phyloP scores from a whole-genome alignment of 75 land plant species.

The Picea sitchensis region DNA sequence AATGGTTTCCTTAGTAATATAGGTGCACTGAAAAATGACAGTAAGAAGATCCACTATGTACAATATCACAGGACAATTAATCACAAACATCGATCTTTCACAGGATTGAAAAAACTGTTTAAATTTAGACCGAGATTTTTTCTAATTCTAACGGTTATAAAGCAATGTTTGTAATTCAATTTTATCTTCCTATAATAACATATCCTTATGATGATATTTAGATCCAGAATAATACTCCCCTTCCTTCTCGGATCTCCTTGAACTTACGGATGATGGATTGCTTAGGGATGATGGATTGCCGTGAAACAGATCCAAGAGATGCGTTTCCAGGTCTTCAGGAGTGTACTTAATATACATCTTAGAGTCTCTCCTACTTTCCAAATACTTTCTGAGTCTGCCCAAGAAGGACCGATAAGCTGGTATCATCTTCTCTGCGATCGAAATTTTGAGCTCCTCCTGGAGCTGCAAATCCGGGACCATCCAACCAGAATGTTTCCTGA shows the following conservation, averaged over 20 bases:
- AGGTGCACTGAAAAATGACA: no score
- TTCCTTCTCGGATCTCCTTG: conserved; percentile 20
- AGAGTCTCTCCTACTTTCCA: conserved; percentile 16
- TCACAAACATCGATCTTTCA: no score
- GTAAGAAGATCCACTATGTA: no score
- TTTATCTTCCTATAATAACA: no score
- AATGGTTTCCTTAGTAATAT: no score
- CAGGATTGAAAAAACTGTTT: no score
- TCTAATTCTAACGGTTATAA: no score
- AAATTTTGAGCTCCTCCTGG: conserved; percentile 28
- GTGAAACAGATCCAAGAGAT: conserved; percentile 49
- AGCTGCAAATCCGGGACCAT: conserved; percentile 31
- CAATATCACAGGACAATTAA: no score
- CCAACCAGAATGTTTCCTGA: conserved; percentile 27
- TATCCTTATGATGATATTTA: no score
- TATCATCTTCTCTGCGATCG: conserved; percentile 27
- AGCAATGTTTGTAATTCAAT: no score
- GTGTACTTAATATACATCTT: conserved; percentile 23
- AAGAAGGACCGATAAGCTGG: conserved; percentile 20
- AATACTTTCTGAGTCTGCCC: conserved; percentile 20
- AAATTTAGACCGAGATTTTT: no score
- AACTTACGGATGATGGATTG: background rate
- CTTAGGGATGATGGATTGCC: conserved; percentile 36
- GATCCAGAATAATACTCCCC: background rate
- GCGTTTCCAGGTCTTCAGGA: conserved; percentile 38